phyloP scores from a whole-genome alignment of 192 early-diverging fungal genomes.

The Backusella luteola region DNA sequence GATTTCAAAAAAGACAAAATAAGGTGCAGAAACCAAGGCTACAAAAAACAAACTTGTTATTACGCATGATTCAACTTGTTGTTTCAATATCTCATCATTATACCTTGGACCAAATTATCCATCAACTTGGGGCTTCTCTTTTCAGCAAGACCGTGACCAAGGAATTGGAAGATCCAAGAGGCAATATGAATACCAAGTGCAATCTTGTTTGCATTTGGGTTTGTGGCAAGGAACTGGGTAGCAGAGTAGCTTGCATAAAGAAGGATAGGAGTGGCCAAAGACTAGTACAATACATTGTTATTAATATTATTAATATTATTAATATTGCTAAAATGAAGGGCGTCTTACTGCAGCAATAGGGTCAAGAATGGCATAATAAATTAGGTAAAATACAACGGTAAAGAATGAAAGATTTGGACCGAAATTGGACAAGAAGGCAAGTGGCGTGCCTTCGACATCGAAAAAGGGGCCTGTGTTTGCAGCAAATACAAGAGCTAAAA shows the following conservation, averaged over 20 bases:
- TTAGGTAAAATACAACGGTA: constrained; percentile 51
- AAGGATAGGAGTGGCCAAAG: constrained; percentile 59
- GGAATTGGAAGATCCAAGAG: constrained; percentile 88
- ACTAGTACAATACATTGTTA: constrained; percentile 19
- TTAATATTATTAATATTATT: constrained; percentile 6
- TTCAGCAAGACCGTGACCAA: constrained; percentile 87
- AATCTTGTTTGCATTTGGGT: constrained; percentile 49
- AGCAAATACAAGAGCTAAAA: constrained; percentile 42
- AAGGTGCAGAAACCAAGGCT: constrained; percentile 91
- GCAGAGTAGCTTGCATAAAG: constrained; percentile 62
- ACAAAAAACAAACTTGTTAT: neutral
- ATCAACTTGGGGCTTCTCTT: constrained; percentile 83
- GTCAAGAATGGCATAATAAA: constrained; percentile 82
- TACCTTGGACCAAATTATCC: constrained; percentile 85
- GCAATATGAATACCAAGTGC: constrained; percentile 62
- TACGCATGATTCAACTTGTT: neutral
- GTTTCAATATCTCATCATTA: neutral
- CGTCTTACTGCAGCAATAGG: constrained; percentile 60
- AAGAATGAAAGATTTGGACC: constrained; percentile 45
- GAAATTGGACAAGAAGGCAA: constrained; percentile 1
- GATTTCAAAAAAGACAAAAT: constrained; percentile 89
- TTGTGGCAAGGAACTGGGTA: constrained; percentile 54
- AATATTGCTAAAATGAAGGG: constrained; percentile 9
- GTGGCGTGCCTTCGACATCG: constrained; percentile 21
- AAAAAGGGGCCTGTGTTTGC: constrained; percentile 20